Base-by-base conservation (phyloP, 805 yeast species). In the Cyberlindnera maclurae region DNA sequence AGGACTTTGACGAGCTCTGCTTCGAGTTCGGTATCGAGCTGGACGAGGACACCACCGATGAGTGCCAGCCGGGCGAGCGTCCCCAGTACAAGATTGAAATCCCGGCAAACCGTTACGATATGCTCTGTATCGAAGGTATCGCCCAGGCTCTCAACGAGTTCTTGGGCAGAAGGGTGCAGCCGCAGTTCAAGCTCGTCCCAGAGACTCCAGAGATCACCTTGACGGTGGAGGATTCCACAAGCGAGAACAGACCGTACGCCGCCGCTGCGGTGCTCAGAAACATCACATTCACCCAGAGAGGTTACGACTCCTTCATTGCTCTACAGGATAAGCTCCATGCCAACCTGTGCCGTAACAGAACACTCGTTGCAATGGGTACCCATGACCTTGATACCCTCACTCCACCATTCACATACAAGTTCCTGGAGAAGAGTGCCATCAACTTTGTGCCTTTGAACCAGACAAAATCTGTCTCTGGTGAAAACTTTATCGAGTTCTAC, bases 41-140 rank as follows among this genome's bases (percentile, higher is more conserved):
- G 45, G 99, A 93, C 62, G 99, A 94, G 67, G 97, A 94, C 62
- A 87, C 95, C 58, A 84, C 95, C 31, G 86, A 82, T 29, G 67
- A 63, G 30, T 80, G 82, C 49, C 18, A 29, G 26, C 68, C 71
- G n/a, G 84, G 77, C 47, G 95, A 86, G 64, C 81, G 96, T 62
- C 97, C 99, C n/a, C 94, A 90, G 64, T 73, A 86, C 55, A 93
- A 93, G 67, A 87, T 93, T 56, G 99, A 93, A 63, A 80, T 94
- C 47, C 97, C 96, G 42, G 99, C 99, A 46, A 93, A 93, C 68
- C 83, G 99, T 71, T 94, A 93, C 59, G 99, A 93, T 62, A 79
- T 93, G 89, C 77, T 93, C 49, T 94, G 98, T 70, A 83, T 88
- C 52, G 99, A 93, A 66, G 99, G 99, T 58, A 88, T 93, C 63